Percentiles rank a stretch among this genome's conserved stretches.
phyloP scores from a whole-genome alignment of 148 eudicot genomes.

The Dysphania ambrosioides region DNA sequence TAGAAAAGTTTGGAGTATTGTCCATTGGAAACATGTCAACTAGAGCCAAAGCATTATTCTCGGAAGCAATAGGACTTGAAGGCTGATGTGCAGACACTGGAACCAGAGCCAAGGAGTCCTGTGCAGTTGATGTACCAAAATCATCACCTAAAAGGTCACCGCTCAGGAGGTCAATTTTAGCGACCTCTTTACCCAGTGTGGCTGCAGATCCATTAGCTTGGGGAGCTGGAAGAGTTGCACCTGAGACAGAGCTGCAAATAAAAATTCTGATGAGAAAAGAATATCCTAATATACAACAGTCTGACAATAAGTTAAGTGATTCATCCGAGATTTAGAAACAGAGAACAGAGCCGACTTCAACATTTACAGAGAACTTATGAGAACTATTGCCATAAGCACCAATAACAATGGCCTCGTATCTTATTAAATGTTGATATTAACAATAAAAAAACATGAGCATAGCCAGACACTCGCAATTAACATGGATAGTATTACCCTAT shows the following conservation, averaged over 20 bases:
- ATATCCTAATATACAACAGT: not conserved
- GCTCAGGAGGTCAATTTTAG: conserved; percentile 81
- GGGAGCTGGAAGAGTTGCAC: conserved; percentile 48
- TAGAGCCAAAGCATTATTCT: conserved; percentile 83
- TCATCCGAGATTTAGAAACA: too few species aligned
- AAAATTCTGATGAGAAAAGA: not conserved
- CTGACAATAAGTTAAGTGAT: not conserved
- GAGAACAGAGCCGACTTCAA: not conserved
- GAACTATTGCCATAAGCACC: not conserved
- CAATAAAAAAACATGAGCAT: too few species aligned
- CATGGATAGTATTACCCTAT: too few species aligned
- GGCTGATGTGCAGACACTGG: conserved; percentile 76
- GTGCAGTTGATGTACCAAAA: conserved; percentile 52
- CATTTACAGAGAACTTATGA: not conserved
- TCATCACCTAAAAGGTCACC: conserved; percentile 64
- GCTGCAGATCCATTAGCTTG: conserved; percentile 47
- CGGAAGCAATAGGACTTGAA: conserved; percentile 53
- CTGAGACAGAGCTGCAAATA: conserved; percentile 54
- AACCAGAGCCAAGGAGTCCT: conserved; percentile 67
- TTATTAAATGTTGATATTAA: too few species aligned
- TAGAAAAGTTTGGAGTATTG: conserved; percentile 32
- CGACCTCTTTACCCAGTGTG: conserved; percentile 39
- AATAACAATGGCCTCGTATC: not conserved
- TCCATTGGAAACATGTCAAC: conserved; percentile 66
- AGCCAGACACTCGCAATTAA: too few species aligned